Conservation (phyloP, 2,329 filamentous ascomycete genomes). For the Chrysosporium keratinophilum region DNA sequence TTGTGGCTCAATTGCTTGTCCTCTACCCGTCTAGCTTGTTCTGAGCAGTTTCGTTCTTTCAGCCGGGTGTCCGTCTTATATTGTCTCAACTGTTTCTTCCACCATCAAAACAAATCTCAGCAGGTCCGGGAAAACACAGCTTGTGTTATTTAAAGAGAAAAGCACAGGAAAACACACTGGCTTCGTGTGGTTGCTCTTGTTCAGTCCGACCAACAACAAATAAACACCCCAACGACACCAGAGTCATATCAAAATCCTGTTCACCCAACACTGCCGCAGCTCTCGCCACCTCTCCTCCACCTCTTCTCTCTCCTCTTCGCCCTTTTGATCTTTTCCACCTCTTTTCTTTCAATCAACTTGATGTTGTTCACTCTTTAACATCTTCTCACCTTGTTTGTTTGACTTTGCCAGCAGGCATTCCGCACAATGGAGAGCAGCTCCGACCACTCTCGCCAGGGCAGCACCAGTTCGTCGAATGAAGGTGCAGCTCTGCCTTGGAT, state of each 20-base stretch:
- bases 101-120: neutral
- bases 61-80: neutral
- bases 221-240: slow-evolving; percentile 5
- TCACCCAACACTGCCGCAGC: neutral
- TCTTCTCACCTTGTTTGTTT: neutral
- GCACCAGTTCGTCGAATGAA: slow-evolving; percentile 18
- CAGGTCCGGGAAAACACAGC: neutral
- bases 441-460: neutral
- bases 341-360: slow-evolving; percentile 1
- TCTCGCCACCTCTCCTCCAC: neutral
- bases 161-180: neutral
- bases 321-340: neutral
- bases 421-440: slow-evolving; percentile 2
- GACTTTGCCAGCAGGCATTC: neutral
- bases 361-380: slow-evolving; percentile 11
- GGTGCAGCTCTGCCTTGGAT: slow-evolving; percentile 43
- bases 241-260: neutral
- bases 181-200: neutral
- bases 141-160: neutral
- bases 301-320: neutral
- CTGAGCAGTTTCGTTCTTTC: neutral
- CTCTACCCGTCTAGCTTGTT: neutral
- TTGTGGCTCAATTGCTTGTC: slow-evolving; percentile 6
- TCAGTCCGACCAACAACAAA: slow-evolving; percentile 1
- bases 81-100: neutral